These are phyloP conservation scores for Apodospora peruviana DNA, from an alignment of 495 filamentous ascomycete genomes.

Conservation along the genomic window DNA sequence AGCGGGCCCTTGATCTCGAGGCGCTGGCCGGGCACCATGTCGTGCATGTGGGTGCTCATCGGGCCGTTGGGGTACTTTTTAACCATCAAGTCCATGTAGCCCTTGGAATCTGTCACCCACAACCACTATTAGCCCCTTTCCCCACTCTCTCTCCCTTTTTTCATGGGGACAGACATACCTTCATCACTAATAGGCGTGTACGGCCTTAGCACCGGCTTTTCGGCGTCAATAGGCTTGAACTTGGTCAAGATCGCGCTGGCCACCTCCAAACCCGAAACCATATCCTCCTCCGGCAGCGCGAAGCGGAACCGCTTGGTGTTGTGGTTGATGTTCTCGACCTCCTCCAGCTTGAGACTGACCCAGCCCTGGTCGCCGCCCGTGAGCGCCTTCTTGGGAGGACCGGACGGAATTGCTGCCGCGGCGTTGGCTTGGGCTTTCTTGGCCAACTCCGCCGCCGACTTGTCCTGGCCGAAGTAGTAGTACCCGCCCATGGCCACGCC, in stretches of 20 bases:
- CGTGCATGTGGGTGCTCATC: conserved; percentile 86
- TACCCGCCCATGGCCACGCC: conserved; percentile 45
- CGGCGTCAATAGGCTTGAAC: conserved; percentile 68
- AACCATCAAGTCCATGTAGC: conserved; percentile 82
- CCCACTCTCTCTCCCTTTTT: too few species aligned
- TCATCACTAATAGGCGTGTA: conserved; percentile 92
- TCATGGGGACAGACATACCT: conserved; percentile 57
- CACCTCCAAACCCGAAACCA: conserved; percentile 72
- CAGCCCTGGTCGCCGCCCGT: conserved; percentile 84
- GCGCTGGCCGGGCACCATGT: conserved; percentile 69
- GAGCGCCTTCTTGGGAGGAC: conserved; percentile 54
- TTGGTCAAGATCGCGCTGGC: conserved; percentile 85
- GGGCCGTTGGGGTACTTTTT: conserved; percentile 86
- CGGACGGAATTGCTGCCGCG: conserved; percentile 14
- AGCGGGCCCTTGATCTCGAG: conserved; percentile 92
- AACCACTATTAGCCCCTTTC: too few species aligned
- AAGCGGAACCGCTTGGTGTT: conserved; percentile 89
- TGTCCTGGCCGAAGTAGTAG: conserved; percentile 50
- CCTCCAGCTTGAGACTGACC: conserved; percentile 70
- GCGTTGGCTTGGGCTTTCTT: conserved; percentile 46
- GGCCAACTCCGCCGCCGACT: conserved; percentile 36
- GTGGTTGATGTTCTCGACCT: conserved; percentile 71
- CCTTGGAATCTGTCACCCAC: conserved; percentile 50
- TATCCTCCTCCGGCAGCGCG: conserved; percentile 73
- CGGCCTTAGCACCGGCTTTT: conserved; percentile 81